A percentile compares a stretch with the other conserved stretches of the same genome.
Evolutionary conservation across 768 basidiomycete species (phyloP).

Genomic region (Trametes cingulata): DNA sequence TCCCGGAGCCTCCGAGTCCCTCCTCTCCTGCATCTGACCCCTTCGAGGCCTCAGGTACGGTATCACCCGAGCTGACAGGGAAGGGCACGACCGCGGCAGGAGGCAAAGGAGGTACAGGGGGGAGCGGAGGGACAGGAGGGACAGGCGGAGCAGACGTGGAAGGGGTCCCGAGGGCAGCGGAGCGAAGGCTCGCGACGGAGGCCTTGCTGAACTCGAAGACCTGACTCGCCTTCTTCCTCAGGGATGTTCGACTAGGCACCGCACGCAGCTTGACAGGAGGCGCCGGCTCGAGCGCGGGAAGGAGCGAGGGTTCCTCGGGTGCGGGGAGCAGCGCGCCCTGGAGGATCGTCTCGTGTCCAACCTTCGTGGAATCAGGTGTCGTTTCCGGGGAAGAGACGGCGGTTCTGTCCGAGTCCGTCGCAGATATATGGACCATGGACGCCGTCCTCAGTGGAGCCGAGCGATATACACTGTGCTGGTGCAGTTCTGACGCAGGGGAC

Average conservation of each 20-base stretch:
- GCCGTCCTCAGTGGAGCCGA: background rate
- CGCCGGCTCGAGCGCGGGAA: conserved; percentile 15
- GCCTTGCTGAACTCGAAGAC: conserved; percentile 19
- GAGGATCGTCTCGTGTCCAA: background rate
- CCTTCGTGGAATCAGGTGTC: background rate
- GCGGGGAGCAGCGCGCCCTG: background rate
- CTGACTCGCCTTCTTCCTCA: conserved; percentile 22
- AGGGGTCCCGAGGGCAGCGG: background rate
- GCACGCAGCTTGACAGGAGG: conserved; percentile 5
- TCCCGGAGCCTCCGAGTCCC: background rate
- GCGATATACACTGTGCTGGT: background rate
- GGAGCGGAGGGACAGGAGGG: conserved; percentile 1
- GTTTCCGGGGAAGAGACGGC: conserved; percentile 8
- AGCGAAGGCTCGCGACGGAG: conserved; percentile 15
- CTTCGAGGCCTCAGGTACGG: background rate
- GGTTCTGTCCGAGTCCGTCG: conserved; percentile 6
- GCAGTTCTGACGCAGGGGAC: background rate
- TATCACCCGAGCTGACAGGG: too few species aligned
- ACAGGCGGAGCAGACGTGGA: background rate
- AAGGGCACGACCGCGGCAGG: background rate
- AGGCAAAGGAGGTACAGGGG: background rate
- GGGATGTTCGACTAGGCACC: conserved; percentile 7
- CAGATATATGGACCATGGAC: conserved; percentile 15
- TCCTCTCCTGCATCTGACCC: background rate
- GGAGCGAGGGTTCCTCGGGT: background rate